Evolutionary conservation across 2,329 filamentous ascomycete species (phyloP).

Genomic region (Alternaria sp.): DNA sequence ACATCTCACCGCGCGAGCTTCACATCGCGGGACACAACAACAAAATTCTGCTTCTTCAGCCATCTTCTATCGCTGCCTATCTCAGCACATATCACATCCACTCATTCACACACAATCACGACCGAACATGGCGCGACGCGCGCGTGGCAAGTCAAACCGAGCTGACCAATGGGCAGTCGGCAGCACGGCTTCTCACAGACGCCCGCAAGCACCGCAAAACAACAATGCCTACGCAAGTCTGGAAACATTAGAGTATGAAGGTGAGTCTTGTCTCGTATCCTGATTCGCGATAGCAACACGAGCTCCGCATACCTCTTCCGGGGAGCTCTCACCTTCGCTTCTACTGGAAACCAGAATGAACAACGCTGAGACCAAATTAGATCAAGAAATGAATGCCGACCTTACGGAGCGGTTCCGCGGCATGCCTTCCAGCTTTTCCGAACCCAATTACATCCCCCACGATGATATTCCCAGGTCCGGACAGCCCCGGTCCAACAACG

Average conservation of each 20-base stretch:
- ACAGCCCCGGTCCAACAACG: conserved; percentile 22
- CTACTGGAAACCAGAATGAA: background rate
- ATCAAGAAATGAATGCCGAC: conserved; percentile 24
- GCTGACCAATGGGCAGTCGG: conserved; percentile 3
- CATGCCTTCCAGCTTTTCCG: background rate
- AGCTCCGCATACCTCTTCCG: background rate
- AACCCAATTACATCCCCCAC: conserved; percentile 6
- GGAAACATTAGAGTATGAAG: background rate
- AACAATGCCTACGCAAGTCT: conserved; percentile 19
- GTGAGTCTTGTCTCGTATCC: conserved; percentile 12
- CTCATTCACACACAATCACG: background rate
- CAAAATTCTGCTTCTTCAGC: background rate
- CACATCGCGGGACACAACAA: background rate
- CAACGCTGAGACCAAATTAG: conserved; percentile 13
- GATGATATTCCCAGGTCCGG: conserved; percentile 21
- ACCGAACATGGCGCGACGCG: conserved; percentile 17
- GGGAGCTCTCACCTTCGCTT: background rate
- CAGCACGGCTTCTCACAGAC: background rate
- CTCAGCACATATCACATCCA: background rate
- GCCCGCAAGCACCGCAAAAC: background rate
- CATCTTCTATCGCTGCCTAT: background rate
- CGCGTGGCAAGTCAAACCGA: background rate
- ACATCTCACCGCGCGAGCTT: background rate
- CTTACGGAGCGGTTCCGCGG: conserved; percentile 21
- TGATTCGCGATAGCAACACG: background rate